Evolutionary conservation across 1,284 basidiomycete species (phyloP), one percentile per base, ranked within the genome.

Genomic region (Ganoderma meredithae): DNA sequence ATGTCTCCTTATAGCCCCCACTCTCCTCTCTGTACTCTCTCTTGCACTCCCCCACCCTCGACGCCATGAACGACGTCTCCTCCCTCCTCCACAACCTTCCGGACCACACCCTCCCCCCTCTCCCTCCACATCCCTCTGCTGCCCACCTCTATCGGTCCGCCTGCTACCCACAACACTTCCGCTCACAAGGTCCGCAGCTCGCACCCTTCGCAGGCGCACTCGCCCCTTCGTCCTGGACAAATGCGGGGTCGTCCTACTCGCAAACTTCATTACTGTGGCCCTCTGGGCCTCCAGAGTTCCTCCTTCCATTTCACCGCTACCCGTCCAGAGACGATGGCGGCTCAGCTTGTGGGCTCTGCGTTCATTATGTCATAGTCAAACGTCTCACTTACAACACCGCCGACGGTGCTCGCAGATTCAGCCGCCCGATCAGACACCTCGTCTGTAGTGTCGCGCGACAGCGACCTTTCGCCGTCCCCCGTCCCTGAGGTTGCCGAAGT

Each of bases 391-490:
- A 49, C 64, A 31, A 49, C 47, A 49, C 36, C 64, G n/a, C 27
- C 17, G 33, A 15, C 15, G 44, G 22, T 19, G 12, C 33, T 55
- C 9, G 40, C 72, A 82, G 81, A 79, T 62, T 79, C 81, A 3
- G 78, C 83, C 0, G 83, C 85, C 8, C 85, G 84, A 41, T 82
- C 83, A 4, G 83, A 84, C 67, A 79, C 81, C 31, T 79, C 74
- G 27, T 75, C 75, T 40, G 75, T 69, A 62, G 64, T 69, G 68
- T 75, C 77, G 47, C 69, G 71, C 61, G 74, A 75, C 63, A 68
- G 71, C 59, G 71, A 68, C 59, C 73, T 76, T 36, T 75, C 77
- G 19, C 76, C 76, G 9, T 70, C 71, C 22, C 58, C 58, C 36
- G n/a, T 60, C 39, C 78, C 79, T 7, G 72, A 77, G 43, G 43